These are phyloP conservation scores for Urostyla sp. DNA, from an alignment of 73 alveolate species.

Conservation along the genomic window DNA sequence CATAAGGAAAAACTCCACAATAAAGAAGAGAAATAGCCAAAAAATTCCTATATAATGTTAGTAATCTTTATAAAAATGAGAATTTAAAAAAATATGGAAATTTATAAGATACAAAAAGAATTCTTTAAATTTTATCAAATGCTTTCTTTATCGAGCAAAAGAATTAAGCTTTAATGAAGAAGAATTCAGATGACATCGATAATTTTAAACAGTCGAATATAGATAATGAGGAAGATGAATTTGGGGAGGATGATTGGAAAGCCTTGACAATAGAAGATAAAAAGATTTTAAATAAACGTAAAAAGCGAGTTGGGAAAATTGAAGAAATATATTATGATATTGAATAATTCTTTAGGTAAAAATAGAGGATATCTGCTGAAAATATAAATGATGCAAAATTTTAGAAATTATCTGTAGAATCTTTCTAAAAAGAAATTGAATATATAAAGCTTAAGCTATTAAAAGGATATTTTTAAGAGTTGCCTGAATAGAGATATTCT, in stretches of 20 bases:
- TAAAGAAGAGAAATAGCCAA: constrained; percentile 42
- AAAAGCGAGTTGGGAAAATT: constrained; percentile 14
- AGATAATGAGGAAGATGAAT: neutral
- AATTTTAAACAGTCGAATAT: neutral
- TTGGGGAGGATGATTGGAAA: constrained; percentile 24
- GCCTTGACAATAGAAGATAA: constrained; percentile 29
- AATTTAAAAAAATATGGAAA: neutral
- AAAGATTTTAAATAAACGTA: constrained; percentile 27
- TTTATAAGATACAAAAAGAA: constrained; percentile 26
- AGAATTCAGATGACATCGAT: constrained; percentile 5
- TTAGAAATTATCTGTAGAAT: neutral
- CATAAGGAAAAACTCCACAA: constrained; percentile 9
- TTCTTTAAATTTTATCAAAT: constrained; percentile 33
- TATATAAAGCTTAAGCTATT: constrained; percentile 7
- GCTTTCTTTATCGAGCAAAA: constrained; percentile 33
- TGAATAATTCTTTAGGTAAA: constrained; percentile 7
- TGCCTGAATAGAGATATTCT: constrained; percentile 43
- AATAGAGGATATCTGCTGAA: constrained; percentile 11
- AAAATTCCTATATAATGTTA: constrained; percentile 16
- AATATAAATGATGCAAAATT: constrained; percentile 10
- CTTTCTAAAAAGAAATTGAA: neutral
- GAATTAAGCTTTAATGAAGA: constrained; percentile 8
- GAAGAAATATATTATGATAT: constrained; percentile 31
- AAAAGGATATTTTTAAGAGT: constrained; percentile 28
- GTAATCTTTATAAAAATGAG: neutral